Conservation (phyloP, 345 rosid species). For the Gossypium longicalyx region DNA sequence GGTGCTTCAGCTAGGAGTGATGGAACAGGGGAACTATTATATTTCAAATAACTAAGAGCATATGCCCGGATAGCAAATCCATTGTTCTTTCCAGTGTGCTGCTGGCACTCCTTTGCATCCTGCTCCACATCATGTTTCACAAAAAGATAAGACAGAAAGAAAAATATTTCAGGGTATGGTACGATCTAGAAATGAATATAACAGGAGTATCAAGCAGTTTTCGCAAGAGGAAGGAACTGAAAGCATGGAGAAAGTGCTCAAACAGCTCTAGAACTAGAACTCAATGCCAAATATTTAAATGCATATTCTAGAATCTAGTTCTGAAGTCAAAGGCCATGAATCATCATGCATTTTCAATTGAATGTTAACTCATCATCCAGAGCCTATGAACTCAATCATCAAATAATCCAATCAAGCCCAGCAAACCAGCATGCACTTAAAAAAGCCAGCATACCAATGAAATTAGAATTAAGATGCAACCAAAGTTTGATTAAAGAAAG, state of each 20-base stretch:
- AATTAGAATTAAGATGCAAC: not conserved
- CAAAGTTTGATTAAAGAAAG: not conserved
- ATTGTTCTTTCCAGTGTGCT: constrained; percentile 30
- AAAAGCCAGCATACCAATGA: not conserved
- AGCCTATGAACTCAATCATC: not conserved
- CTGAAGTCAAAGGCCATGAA: not conserved
- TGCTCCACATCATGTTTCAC: constrained; percentile 26
- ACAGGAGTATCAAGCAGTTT: not conserved
- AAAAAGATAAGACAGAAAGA: constrained; percentile 13
- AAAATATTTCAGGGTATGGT: not conserved
- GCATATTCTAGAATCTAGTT: not conserved
- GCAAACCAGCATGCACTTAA: not conserved
- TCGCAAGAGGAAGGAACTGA: constrained; percentile 14
- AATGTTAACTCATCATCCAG: not conserved
- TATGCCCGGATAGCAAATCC: constrained; percentile 52
- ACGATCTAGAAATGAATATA: not conserved
- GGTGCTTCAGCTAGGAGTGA: constrained; percentile 57
- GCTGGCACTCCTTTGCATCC: constrained; percentile 45
- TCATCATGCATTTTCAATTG: not conserved
- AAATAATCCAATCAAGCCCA: not conserved
- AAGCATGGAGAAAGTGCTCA: not conserved
- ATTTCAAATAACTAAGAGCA: constrained; percentile 77
- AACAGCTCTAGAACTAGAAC: constrained; percentile 12
- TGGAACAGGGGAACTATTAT: constrained; percentile 41
- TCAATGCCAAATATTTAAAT: not conserved